These are phyloP conservation scores for Simmondsia chinensis DNA, from an alignment of 148 eudicot species.

Conservation along the genomic window DNA sequence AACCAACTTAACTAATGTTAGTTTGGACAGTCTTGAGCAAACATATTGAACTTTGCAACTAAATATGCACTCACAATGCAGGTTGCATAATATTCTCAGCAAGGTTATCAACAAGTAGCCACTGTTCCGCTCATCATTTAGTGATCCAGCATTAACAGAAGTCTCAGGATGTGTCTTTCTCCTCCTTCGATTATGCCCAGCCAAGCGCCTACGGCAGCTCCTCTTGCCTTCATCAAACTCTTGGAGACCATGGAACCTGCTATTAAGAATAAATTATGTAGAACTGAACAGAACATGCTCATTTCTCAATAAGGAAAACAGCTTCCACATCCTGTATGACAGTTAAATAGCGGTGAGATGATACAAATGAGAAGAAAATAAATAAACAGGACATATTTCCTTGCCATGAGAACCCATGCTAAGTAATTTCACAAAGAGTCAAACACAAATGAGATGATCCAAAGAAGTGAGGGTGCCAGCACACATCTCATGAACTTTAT, in stretches of 20 bases:
- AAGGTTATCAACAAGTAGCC: slow-evolving; percentile 51
- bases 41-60: background rate
- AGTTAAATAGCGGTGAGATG: too few species aligned
- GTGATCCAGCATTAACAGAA: slow-evolving; percentile 26
- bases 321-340: too few species aligned
- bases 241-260: slow-evolving; percentile 84
- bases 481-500: too few species aligned
- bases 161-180: slow-evolving; percentile 79
- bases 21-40: too few species aligned
- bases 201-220: slow-evolving; percentile 92
- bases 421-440: too few species aligned
- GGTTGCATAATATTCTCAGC: slow-evolving; percentile 62
- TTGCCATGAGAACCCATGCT: too few species aligned
- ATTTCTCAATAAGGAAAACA: background rate
- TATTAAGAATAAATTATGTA: slow-evolving; percentile 4
- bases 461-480: too few species aligned
- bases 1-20: too few species aligned
- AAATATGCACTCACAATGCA: slow-evolving; percentile 48
- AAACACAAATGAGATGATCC: too few species aligned
- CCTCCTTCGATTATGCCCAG: slow-evolving; percentile 86
- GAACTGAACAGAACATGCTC: background rate
- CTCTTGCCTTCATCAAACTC: slow-evolving; percentile 98
- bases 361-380: too few species aligned
- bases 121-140: slow-evolving; percentile 46
- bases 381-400: too few species aligned